Conservation (phyloP, 2,329 filamentous ascomycete species). For the Arachnomyces sp. region DNA sequence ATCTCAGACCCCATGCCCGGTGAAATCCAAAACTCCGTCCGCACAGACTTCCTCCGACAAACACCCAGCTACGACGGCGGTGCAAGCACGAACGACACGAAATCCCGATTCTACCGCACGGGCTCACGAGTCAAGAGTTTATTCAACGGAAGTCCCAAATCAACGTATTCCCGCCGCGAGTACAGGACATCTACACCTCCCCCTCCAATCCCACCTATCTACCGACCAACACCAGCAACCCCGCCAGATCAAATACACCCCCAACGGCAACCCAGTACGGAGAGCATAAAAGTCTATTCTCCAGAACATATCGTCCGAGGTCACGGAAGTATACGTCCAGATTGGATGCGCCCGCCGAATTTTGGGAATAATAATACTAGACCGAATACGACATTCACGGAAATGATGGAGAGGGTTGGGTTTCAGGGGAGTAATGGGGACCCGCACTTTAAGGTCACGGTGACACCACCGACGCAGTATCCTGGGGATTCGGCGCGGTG, state of each 20-base stretch:
- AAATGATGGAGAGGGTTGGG: slow-evolving; percentile 31
- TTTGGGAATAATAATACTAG: slow-evolving; percentile 18
- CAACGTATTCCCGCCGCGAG: slow-evolving; percentile 8
- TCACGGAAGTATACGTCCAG: slow-evolving; percentile 19
- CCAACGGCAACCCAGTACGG: slow-evolving; percentile 28
- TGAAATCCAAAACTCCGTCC: slow-evolving; percentile 31
- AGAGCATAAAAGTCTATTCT: slow-evolving; percentile 41
- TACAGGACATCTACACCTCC: slow-evolving; percentile 15
- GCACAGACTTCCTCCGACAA: slow-evolving; percentile 37
- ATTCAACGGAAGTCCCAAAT: slow-evolving; percentile 20
- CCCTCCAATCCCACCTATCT: slow-evolving; percentile 18
- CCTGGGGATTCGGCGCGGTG: background rate
- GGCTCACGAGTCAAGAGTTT: slow-evolving; percentile 30
- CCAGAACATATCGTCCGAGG: slow-evolving; percentile 22
- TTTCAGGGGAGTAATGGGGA: slow-evolving; percentile 23
- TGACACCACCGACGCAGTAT: slow-evolving; percentile 11
- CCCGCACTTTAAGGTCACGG: slow-evolving; percentile 21
- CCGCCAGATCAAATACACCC: slow-evolving; percentile 18
- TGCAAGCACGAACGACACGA: slow-evolving; percentile 18
- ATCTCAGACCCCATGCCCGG: slow-evolving; percentile 38
- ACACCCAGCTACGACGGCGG: slow-evolving; percentile 14
- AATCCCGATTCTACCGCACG: slow-evolving; percentile 27
- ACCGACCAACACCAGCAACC: slow-evolving; percentile 5
- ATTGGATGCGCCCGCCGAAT: slow-evolving; percentile 20
- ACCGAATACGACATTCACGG: slow-evolving; percentile 29